Evolutionary conservation across 176 grass and related monocot species (phyloP).

Genomic region (Paspalum notatum): DNA sequence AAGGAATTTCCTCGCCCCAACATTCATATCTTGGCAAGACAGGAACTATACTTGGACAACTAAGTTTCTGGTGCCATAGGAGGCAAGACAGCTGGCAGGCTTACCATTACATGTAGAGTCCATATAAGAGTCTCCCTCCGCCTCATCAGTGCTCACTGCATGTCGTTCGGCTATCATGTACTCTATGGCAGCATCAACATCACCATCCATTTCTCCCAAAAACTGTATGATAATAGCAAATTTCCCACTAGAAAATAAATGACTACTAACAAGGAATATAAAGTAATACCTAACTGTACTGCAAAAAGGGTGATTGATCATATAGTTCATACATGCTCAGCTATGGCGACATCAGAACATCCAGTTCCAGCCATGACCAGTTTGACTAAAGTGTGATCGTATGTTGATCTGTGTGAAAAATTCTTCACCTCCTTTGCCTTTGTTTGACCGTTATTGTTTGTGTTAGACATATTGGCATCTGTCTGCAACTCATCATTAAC

Average conservation of each 20-base stretch:
- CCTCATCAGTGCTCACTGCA: slow-evolving; percentile 38
- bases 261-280: background rate
- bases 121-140: slow-evolving; percentile 33
- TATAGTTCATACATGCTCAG: slow-evolving; percentile 64
- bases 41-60: background rate
- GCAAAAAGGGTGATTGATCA: slow-evolving; percentile 5
- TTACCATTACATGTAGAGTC: slow-evolving; percentile 49
- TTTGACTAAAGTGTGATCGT: slow-evolving; percentile 58
- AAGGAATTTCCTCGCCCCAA: background rate
- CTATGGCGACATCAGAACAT: slow-evolving; percentile 51
- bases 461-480: slow-evolving; percentile 61
- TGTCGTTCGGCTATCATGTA: slow-evolving; percentile 63
- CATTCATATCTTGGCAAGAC: slow-evolving; percentile 10
- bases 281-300: slow-evolving; percentile 15
- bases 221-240: slow-evolving; percentile 50
- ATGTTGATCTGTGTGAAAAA: slow-evolving; percentile 41
- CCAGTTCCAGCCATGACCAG: slow-evolving; percentile 79
- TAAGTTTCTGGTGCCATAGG: background rate
- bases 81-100: background rate
- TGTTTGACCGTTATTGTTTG: slow-evolving; percentile 51
- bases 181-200: slow-evolving; percentile 85
- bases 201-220: slow-evolving; percentile 73
- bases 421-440: slow-evolving; percentile 62
- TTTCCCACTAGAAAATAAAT: slow-evolving; percentile 19
- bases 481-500: slow-evolving; percentile 40